Conservation (phyloP, 371 early-diverging fungal species). For the Zychaea mexicana region DNA sequence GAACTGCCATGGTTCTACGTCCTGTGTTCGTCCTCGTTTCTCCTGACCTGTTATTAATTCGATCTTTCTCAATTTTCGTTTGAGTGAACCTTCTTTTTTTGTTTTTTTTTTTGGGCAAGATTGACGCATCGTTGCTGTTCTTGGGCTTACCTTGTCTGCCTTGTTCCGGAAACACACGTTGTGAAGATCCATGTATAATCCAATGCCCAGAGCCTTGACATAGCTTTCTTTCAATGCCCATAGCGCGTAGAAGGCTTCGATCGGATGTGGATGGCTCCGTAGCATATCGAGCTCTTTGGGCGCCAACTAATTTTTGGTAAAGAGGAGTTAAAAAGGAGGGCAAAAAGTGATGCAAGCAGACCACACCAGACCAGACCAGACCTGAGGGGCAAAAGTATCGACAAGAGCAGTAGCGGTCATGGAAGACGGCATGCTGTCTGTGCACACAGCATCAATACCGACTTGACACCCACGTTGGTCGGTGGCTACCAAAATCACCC, state of each 20-base stretch:
- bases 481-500: slow-evolving; percentile 54
- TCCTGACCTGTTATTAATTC: neutral
- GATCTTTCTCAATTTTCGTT: neutral
- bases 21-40: neutral
- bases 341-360: neutral
- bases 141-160: neutral
- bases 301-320: slow-evolving; percentile 30
- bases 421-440: slow-evolving; percentile 27
- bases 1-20: slow-evolving; percentile 22
- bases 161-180: slow-evolving; percentile 35
- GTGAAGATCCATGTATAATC: slow-evolving; percentile 49
- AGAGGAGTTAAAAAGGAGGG: neutral
- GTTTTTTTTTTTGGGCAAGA: neutral
- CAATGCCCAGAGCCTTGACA: slow-evolving; percentile 63
- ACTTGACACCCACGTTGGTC: slow-evolving; percentile 22
- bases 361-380: no score
- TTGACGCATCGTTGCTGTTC: no score
- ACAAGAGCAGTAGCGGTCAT: slow-evolving; percentile 37
- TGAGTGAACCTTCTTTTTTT: neutral
- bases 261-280: slow-evolving; percentile 9
- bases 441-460: slow-evolving; percentile 56
- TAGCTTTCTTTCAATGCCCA: slow-evolving; percentile 72
- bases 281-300: slow-evolving; percentile 31
- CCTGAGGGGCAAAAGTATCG: slow-evolving; percentile 37
- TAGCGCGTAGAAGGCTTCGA: slow-evolving; percentile 48